Evolutionary conservation across 163 green algal species (phyloP), one percentile per base, ranked within the genome.

Genomic region (Chlorella variabilis): DNA sequence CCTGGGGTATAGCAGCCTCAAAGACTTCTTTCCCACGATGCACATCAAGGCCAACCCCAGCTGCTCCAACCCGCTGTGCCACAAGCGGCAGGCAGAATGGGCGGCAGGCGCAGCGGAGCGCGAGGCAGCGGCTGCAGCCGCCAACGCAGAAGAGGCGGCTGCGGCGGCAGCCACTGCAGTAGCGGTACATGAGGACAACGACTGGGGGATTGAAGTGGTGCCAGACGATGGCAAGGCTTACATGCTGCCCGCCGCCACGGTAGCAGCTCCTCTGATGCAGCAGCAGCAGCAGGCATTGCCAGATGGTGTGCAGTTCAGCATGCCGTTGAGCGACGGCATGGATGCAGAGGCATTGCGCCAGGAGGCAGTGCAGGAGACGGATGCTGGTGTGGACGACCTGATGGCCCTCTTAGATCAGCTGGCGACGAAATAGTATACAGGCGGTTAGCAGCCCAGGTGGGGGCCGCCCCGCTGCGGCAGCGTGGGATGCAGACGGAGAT

Each of bases 21-120:
- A 93, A 67, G 96, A 99, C 86, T 98, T 97, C 87, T 99, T 99
- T 83, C 96, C 96, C 27, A 95, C 89, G 25, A 97, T 98, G 92
- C 87, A 93, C 59, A 95, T 99, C 77, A 94, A 93, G 80, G 92
- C 96, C 78, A 98, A 97, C 84, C 85, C 89, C 4, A 78, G 82
- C 6, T 99, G 96, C 90, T 38, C 62, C 84, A 97, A 98, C 82
- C 38, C 36, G 3, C 51, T 79, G 23, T 98, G 94, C 85, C 7
- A 82, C n/a, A 74, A 83, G 21, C 80, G 87, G 36, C 94, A 98
- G 90, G 39, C 80, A 41, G 68, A 91, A 78, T 83, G 78, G 81
- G 68, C 70, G 45, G 63, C 36, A 18, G 61, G 77, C 33, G 59
- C 78, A 20, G 77, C 75, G 2, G 73, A 83, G 36, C 71, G 63